Conservation (phyloP, 768 basidiomycete genomes). For the Russula sp. region DNA sequence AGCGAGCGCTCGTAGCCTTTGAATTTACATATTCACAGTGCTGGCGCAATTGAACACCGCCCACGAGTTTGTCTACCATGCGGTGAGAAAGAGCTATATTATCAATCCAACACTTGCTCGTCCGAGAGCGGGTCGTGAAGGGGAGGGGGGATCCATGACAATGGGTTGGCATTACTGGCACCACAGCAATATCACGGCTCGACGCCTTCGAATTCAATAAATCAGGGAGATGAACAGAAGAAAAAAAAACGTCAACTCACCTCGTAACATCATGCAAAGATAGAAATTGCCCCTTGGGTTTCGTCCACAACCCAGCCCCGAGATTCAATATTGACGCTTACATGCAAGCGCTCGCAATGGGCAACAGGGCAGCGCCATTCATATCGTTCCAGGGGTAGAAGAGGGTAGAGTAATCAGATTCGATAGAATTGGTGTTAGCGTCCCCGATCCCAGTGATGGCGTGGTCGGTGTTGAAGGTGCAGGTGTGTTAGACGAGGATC, state of each 20-base stretch:
- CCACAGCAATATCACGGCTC: slow-evolving; percentile 5
- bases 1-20: neutral
- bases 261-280: slow-evolving; percentile 25
- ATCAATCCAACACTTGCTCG: slow-evolving; percentile 5
- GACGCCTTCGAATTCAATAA: neutral
- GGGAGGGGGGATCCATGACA: neutral
- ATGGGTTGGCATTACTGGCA: slow-evolving; percentile 4
- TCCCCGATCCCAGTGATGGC: too few species aligned
- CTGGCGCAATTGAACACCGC: neutral
- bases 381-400: slow-evolving; percentile 16
- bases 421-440: too few species aligned
- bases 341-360: slow-evolving; percentile 23
- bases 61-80: too few species aligned
- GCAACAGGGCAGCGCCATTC: slow-evolving; percentile 30
- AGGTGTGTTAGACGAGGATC: too few species aligned
- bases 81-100: slow-evolving; percentile 18
- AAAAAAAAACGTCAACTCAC: neutral
- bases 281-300: slow-evolving; percentile 26
- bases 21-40: neutral
- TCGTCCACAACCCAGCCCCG: slow-evolving; percentile 30
- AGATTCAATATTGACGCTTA: slow-evolving; percentile 25
- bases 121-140: neutral
- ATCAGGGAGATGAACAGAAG: neutral
- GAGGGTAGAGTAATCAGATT: too few species aligned
- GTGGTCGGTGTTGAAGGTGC: too few species aligned